Base-by-base conservation (phyloP, 2,329 filamentous ascomycete species). In the Alternaria sp. region DNA sequence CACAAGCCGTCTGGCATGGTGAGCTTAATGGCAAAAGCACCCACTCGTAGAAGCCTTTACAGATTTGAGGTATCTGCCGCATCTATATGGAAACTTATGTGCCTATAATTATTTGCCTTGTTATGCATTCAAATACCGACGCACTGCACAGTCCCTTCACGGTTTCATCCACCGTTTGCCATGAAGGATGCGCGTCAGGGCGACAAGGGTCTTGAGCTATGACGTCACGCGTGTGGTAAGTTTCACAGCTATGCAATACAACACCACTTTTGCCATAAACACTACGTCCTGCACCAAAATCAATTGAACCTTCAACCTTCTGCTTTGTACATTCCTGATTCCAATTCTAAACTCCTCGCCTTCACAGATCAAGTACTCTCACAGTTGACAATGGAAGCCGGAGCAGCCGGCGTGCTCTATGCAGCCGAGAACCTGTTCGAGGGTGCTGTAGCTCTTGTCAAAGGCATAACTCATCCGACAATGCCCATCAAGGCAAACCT, bases 401-500 rank as follows among this genome's bases (percentile, higher is more conserved):
- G 72, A 10, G 65, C 73, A 46, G 73, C 77, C 52, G 76, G 77
- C 45, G 74, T 72, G 23, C 61, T 78, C 7, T 78, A 79, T 51
- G 73, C 76, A 26, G 73, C 77, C 13, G 73, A 77, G 55, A 70
- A 67, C 51, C 36, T 76, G 6, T 62, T 80, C 26, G 68, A 66
- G 60, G 77, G 77, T 10, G 82, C 80, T 8, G 78, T 78, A 4
- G 79, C 82, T 26, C 72, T 85, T 5, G 80, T 82, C 26, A 82
- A 83, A 59, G 78, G 79, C 56, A 74, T 80, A 13, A 76, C 77
- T 8, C 72, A 80, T 51, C 82, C 84, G 1, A 84, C 84, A 0
- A 77, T 82, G 42, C 83, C 83, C 10, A 75, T 86, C 51, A 83
- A 81, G 59, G 82, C 82, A 7, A 80, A 79, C 1, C 79, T 86